Conservation (phyloP, 208 protist species). For the Entamoeba moshkovskii region DNA sequence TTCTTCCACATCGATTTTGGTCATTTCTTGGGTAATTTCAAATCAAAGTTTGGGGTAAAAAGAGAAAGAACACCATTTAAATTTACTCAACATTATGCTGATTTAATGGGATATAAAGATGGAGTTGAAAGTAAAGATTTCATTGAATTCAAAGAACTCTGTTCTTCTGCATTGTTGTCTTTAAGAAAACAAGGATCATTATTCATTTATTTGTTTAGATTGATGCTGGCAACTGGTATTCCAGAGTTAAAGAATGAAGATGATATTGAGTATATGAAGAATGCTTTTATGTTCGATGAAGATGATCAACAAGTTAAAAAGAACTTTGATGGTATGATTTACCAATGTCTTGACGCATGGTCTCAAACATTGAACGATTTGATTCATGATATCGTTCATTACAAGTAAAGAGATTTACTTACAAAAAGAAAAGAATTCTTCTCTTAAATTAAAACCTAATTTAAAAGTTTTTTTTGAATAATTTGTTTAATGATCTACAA, state of each 20-base stretch:
- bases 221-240: neutral
- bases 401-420: neutral
- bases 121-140: neutral
- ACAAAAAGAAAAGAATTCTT: too few relatives aligned
- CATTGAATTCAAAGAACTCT: neutral
- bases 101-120: conserved; percentile 52
- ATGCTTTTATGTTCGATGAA: neutral
- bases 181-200: neutral
- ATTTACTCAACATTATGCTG: conserved; percentile 59
- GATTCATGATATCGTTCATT: neutral
- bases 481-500: too few relatives aligned
- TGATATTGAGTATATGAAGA: neutral
- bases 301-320: neutral
- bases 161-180: neutral
- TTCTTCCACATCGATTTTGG: conserved; percentile 81
- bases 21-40: conserved; percentile 81
- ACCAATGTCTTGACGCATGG: neutral
- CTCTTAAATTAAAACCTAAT: too few relatives aligned
- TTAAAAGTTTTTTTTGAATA: too few relatives aligned
- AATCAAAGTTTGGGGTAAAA: conserved; percentile 74
- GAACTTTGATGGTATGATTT: neutral
- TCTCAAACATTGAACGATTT: neutral
- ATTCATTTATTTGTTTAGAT: conserved; percentile 4
- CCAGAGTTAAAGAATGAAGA: neutral
- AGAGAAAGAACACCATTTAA: conserved; percentile 69